Evolutionary conservation across 2,329 filamentous ascomycete species (phyloP).

Genomic region (Venturia pyrina): DNA sequence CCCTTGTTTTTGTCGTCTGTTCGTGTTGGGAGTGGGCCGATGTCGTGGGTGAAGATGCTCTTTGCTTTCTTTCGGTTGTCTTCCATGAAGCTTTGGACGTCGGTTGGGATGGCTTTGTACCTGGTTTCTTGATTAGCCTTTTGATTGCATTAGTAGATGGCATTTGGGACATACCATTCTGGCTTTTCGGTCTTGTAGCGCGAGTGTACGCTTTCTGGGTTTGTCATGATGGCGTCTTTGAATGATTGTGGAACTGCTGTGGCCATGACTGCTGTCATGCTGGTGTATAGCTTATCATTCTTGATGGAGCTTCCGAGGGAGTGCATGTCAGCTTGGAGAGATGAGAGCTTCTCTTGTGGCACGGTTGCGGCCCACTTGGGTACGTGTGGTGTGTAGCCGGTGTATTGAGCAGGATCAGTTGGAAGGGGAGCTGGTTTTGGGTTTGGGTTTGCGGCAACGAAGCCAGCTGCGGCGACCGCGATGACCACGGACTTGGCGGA

Average conservation of each 20-base stretch:
- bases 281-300: not conserved
- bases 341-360: not conserved
- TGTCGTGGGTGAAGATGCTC: constrained; percentile 8
- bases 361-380: constrained; percentile 1
- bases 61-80: constrained; percentile 9
- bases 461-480: not conserved
- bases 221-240: not conserved
- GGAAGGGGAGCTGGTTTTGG: not conserved
- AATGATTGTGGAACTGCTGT: constrained; percentile 6
- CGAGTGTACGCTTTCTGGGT: constrained; percentile 6
- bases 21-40: constrained; percentile 7
- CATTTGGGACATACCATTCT: not conserved
- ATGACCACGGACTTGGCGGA: not conserved
- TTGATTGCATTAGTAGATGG: not conserved
- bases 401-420: not conserved
- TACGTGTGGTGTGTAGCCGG: not conserved
- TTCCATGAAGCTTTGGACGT: constrained; percentile 9
- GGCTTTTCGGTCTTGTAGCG: not conserved
- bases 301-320: not conserved
- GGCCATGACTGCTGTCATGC: constrained; percentile 5
- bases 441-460: not conserved
- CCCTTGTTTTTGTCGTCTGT: not conserved
- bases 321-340: constrained; percentile 5
- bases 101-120: constrained; percentile 7
- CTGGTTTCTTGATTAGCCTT: not conserved